Evolutionary conservation across 164 flowering plant genomes (phyloP).

Genomic region (Aristolochia contorta): DNA sequence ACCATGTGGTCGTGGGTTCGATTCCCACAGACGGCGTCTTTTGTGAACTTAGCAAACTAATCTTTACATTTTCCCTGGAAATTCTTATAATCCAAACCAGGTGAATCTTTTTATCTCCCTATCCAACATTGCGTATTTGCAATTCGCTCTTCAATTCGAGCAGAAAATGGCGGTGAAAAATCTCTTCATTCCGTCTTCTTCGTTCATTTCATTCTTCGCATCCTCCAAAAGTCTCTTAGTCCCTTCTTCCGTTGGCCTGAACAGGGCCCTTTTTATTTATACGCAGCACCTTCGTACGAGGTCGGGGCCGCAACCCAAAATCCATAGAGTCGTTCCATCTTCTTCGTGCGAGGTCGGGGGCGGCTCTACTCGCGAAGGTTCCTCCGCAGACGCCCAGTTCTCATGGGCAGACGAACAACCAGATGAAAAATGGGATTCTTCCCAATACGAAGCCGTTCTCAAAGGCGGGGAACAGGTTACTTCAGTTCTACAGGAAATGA

Average conservation of each 20-base stretch:
- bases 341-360: conserved; percentile 26
- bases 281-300: conserved; percentile 1
- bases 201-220: neutral
- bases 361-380: conserved; percentile 15
- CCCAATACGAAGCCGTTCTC: conserved; percentile 65
- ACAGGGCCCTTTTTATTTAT: too few relatives aligned
- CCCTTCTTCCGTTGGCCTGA: too few relatives aligned
- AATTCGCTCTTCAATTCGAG: too few relatives aligned
- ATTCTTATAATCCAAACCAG: neutral
- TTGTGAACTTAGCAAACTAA: neutral
- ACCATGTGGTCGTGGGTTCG: conserved; percentile 16
- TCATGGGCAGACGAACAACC: conserved; percentile 2
- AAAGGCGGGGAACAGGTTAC: conserved; percentile 94
- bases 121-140: too few relatives aligned
- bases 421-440: conserved; percentile 20
- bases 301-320: conserved; percentile 1
- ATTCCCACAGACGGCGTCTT: conserved; percentile 19
- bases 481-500: conserved; percentile 82
- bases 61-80: neutral
- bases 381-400: conserved; percentile 4
- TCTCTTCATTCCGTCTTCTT: neutral
- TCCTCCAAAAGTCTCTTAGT: neutral
- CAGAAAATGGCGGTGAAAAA: neutral
- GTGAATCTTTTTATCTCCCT: too few relatives aligned
- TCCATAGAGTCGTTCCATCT: neutral